phyloP scores from a whole-genome alignment of 176 grass and related monocot species.

The Pontederia paniculata region DNA sequence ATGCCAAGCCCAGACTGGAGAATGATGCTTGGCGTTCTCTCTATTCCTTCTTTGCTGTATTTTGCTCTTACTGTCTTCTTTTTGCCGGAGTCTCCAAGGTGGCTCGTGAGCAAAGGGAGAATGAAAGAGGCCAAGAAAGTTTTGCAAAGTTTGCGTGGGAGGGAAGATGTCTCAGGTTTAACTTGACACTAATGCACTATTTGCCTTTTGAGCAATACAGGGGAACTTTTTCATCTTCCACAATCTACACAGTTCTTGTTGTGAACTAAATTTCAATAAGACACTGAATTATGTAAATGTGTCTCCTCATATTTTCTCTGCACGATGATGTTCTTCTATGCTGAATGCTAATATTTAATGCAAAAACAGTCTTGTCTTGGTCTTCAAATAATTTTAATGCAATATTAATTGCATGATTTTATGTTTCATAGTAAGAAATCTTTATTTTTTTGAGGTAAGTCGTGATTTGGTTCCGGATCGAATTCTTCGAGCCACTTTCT shows the following conservation, averaged over 20 bases:
- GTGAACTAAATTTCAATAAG: no score
- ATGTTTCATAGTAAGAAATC: no score
- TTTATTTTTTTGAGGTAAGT: no score
- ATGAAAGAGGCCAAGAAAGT: conserved; percentile 76
- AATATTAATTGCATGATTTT: no score
- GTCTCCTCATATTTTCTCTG: no score
- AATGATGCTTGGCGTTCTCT: conserved; percentile 83
- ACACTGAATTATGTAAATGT: no score
- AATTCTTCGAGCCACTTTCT: no score
- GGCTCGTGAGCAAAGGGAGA: conserved; percentile 82
- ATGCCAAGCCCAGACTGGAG: conserved; percentile 61
- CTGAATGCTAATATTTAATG: no score
- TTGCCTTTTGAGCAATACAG: not conserved
- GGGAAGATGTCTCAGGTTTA: conserved; percentile 80
- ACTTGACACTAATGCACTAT: not conserved
- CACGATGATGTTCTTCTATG: no score
- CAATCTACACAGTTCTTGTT: not conserved
- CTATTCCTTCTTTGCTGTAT: conserved; percentile 56
- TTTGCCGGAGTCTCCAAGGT: conserved; percentile 78
- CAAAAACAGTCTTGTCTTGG: no score
- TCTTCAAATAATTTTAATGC: no score
- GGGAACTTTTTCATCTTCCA: not conserved
- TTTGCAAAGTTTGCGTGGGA: conserved; percentile 56
- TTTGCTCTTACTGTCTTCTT: conserved; percentile 59
- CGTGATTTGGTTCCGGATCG: no score